These are phyloP conservation scores for Sporothrix phasma DNA, from an alignment of 2,329 filamentous ascomycete genomes.

Conservation along the genomic window DNA sequence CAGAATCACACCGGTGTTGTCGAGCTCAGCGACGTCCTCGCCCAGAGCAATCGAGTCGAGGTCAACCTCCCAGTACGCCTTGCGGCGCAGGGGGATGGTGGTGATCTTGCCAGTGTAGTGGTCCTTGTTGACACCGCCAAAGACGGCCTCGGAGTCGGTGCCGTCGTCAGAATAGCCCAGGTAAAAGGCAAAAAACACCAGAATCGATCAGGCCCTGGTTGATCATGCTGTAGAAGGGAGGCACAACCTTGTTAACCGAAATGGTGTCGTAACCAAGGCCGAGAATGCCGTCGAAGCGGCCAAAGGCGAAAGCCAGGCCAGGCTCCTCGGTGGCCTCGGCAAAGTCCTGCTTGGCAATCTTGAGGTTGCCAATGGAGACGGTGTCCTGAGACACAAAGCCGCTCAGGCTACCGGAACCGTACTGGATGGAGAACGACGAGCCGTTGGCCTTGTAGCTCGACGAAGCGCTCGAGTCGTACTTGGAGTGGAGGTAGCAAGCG, in stretches of 20 bases:
- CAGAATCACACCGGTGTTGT: slow-evolving; percentile 90
- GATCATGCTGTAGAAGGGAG: slow-evolving; percentile 94
- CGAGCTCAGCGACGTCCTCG: slow-evolving; percentile 74
- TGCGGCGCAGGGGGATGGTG: slow-evolving; percentile 89
- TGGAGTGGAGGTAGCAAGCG: slow-evolving; percentile 93
- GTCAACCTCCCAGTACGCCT: slow-evolving; percentile 99
- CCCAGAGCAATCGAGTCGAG: slow-evolving; percentile 87
- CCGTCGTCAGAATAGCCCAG: slow-evolving; percentile 64
- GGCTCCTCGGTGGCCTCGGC: slow-evolving; percentile 94
- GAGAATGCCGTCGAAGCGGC: slow-evolving; percentile 92
- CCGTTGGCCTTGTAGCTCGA: slow-evolving; percentile 93
- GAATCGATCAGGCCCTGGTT: slow-evolving; percentile 84
- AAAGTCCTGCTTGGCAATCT: slow-evolving; percentile 83
- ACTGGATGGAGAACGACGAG: slow-evolving; percentile 81
- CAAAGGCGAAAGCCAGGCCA: slow-evolving; percentile 94
- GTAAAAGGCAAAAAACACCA: slow-evolving; percentile 93
- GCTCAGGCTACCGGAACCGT: slow-evolving; percentile 87
- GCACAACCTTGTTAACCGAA: slow-evolving; percentile 90
- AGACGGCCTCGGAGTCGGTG: slow-evolving; percentile 74
- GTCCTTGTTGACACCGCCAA: slow-evolving; percentile 76
- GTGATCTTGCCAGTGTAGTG: slow-evolving; percentile 79
- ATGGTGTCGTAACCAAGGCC: slow-evolving; percentile 92
- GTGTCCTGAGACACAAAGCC: slow-evolving; percentile 89
- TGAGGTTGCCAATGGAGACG: slow-evolving; percentile 78
- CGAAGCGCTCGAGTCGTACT: slow-evolving; percentile 86